Base-by-base conservation (phyloP, 306 rosid species). In the Echinosophora koreensis region DNA sequence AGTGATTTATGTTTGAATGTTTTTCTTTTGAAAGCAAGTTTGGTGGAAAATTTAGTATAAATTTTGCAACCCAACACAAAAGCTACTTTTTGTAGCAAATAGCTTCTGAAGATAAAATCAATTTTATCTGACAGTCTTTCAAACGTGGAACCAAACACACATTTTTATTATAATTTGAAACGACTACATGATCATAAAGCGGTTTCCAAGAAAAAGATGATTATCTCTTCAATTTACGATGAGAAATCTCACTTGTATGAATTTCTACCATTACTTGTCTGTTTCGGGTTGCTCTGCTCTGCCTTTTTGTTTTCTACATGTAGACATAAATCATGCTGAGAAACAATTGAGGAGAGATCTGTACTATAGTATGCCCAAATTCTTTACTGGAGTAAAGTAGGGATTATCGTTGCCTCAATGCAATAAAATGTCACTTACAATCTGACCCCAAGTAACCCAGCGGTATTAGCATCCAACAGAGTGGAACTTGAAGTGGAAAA, bases 271-370 rank as follows among this genome's bases (percentile, higher is more conserved):
- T 62, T 41, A 16, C n/a, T 11, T 41, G 69, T 63, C 22, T 16
- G 42, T 65, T 44, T 44, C 52, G 18, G 38, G 18, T 64, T 66
- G 6, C 17, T 18, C 38, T 66, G 71, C 38, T 44, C 49, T 41
- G 9, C 14, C 14, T n/a, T n/a, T 51, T 51, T 14, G 8, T 51
- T 14, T 50, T 50, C 18, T 14, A 49, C 4, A n/a, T 49, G 1
- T 1, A 10, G 65, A 59, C 16, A 12, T 2, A 34, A 34, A 30
- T 35, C 64, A 27, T 5, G 64, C 51, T 4, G 51, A 12, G 51
- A 2, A 46, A n/a, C 64, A 27, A 27, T 4, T 27, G 63, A 34
- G 13, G 4, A 0, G 6, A 37, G 6, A 3, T 1, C n/a, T 18
- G 4, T 8, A 7, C 8, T 1, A 1, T 56, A 56, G 35, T 18